Base-by-base conservation (phyloP, 352 stramenopile species). In the Pythium rhizo-oryzae region DNA sequence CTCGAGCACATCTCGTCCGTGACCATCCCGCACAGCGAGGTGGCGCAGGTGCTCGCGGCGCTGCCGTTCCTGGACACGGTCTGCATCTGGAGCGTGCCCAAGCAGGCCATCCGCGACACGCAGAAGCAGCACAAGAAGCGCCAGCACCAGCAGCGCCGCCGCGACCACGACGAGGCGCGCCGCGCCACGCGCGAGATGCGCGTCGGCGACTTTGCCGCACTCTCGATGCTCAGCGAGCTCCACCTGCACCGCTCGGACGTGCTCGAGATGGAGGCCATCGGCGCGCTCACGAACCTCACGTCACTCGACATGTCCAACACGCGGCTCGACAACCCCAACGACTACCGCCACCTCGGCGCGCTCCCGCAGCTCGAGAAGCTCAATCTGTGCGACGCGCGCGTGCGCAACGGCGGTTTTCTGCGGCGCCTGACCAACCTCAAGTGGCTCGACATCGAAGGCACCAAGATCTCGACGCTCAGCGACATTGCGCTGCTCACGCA, bases 301-400 rank as follows among this genome's bases (percentile, higher is more conserved):
- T 41, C 57, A 4, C 52, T 71, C 33, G 65, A 71, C 35, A 61
- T 71, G 50, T 66, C 65, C 30, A 62, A 51, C 39, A 79, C 72
- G 18, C 72, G 74, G 30, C 72, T 90, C 13, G 82, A 85, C 9
- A 77, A 90, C 54, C 72, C 82, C 28, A 74, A 81, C 57, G 78
- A 90, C 46, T 65, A 88, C 41, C 56, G 72, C 25, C 78, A 82
- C 12, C 35, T 90, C 0, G 69, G 67, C 24, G 62, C 70, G 23
- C 75, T 90, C 21, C 47, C 72, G 28, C 77, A 82, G 56, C 67
- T 90, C 39, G 63, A 82, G 49, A 86, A 84, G 59, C 62, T 90
- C 23, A 77, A 82, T 54, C 54, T 90, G 28, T 83, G 65, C 28
- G 65, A 66, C 57, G 58, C 65, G 21, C 65, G 65, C 8, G 13